A percentile compares a stretch with the other conserved stretches of the same genome.
Conservation (phyloP, 306 rosid genomes). For the Castanea sativa region DNA sequence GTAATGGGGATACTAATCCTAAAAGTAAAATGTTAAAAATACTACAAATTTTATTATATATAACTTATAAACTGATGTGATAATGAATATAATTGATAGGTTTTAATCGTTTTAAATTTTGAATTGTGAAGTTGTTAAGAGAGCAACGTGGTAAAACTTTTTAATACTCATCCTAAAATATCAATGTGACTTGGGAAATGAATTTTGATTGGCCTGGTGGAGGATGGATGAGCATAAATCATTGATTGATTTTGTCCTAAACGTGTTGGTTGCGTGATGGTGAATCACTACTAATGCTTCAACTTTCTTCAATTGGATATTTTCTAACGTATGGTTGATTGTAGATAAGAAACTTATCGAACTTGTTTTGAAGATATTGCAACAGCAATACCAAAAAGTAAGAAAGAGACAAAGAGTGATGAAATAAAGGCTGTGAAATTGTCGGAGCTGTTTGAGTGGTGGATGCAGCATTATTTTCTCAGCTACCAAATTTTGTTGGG, state of each 20-base stretch:
- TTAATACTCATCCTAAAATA: no score
- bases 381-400: background rate
- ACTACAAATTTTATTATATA: no score
- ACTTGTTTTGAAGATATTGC: background rate
- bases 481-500: no score
- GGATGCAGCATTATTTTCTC: background rate
- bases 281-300: background rate
- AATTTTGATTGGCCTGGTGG: background rate
- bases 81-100: accelerated
- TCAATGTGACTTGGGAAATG: background rate
- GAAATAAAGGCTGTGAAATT: background rate
- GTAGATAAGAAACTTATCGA: background rate
- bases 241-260: constrained; percentile 11
- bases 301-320: no score
- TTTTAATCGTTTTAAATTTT: no score
- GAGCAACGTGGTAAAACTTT: no score
- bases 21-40: no score
- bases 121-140: no score
- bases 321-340: background rate
- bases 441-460: background rate
- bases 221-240: background rate
- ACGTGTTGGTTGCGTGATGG: background rate
- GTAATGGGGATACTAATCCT: no score
- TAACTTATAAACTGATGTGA: accelerated
- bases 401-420: no score